Evolutionary conservation across 805 yeast genomes (phyloP).

Genomic region (Huiozyma sinensis): DNA sequence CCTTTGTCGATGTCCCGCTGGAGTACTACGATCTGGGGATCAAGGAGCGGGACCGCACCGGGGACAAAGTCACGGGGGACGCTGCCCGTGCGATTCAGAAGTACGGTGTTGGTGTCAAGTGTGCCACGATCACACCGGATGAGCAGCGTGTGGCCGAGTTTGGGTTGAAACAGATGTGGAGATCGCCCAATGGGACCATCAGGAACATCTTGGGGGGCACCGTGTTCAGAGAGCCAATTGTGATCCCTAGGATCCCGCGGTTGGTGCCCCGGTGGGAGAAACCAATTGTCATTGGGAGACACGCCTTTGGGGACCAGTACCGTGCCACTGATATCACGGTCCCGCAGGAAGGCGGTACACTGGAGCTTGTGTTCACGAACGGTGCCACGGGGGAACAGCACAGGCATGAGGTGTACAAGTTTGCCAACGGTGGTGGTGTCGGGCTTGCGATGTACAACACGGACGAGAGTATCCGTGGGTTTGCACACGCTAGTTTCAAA

Average conservation of each 20-base stretch:
- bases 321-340: conserved; percentile 67
- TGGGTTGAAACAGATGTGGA: conserved; percentile 69
- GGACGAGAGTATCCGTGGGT: conserved; percentile 63
- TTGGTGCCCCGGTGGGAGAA: conserved; percentile 71
- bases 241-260: conserved; percentile 67
- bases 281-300: conserved; percentile 79
- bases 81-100: conserved; percentile 67
- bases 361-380: conserved; percentile 59
- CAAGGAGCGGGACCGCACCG: conserved; percentile 55
- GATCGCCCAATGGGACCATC: conserved; percentile 77
- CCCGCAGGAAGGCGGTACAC: conserved; percentile 43
- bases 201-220: conserved; percentile 76
- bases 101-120: conserved; percentile 72
- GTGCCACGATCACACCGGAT: conserved; percentile 82
- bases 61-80: conserved; percentile 65
- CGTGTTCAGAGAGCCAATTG: conserved; percentile 76
- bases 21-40: conserved; percentile 69
- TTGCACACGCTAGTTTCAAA: conserved; percentile 72
- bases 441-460: conserved; percentile 80
- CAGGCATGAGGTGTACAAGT: conserved; percentile 42
- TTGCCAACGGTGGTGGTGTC: conserved; percentile 45
- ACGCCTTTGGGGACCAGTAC: conserved; percentile 77
- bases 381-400: conserved; percentile 33
- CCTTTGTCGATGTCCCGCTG: conserved; percentile 62
- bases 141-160: conserved; percentile 72